These are phyloP conservation scores for Ustilago tritici DNA, from an alignment of 1,284 basidiomycete genomes.

Conservation along the genomic window DNA sequence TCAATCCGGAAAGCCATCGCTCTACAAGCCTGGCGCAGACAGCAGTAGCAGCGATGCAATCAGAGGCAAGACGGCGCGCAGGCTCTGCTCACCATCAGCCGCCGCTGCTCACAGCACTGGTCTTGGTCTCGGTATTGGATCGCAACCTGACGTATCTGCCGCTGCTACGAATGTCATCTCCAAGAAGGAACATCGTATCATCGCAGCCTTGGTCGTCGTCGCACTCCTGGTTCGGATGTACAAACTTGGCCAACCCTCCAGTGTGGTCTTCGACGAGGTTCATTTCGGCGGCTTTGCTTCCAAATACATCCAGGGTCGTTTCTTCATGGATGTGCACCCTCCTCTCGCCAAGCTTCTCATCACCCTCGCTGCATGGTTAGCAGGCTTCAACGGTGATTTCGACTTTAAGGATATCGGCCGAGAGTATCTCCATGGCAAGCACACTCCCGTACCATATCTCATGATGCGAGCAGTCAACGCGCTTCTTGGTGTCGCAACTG, in stretches of 20 bases:
- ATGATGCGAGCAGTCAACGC: constrained; percentile 95
- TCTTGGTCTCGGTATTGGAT: constrained; percentile 51
- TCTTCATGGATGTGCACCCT: constrained; percentile 96
- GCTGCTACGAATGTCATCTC: constrained; percentile 37
- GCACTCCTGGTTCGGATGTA: constrained; percentile 58
- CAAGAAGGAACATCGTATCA: constrained; percentile 34
- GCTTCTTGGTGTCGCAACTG: constrained; percentile 85
- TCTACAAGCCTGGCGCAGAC: constrained; percentile 22
- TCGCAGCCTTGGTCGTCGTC: constrained; percentile 38
- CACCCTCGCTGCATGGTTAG: constrained; percentile 86
- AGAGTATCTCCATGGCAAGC: constrained; percentile 64
- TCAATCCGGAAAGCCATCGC: constrained; percentile 33
- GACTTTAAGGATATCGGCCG: constrained; percentile 94
- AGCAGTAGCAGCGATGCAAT: constrained; percentile 31
- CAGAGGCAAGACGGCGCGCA: constrained; percentile 25
- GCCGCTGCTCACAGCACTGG: constrained; percentile 29
- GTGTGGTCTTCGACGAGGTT: constrained; percentile 69
- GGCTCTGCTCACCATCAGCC: constrained; percentile 25
- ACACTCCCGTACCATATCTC: constrained; percentile 84
- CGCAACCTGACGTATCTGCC: constrained; percentile 41
- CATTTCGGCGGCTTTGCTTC: constrained; percentile 75
- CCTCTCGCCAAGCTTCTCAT: constrained; percentile 96
- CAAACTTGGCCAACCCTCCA: constrained; percentile 63
- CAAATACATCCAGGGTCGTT: constrained; percentile 87
- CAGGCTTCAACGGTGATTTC: constrained; percentile 92